Evolutionary conservation across 2,329 filamentous ascomycete genomes (phyloP).

Genomic region (Rutstroemia sp.): DNA sequence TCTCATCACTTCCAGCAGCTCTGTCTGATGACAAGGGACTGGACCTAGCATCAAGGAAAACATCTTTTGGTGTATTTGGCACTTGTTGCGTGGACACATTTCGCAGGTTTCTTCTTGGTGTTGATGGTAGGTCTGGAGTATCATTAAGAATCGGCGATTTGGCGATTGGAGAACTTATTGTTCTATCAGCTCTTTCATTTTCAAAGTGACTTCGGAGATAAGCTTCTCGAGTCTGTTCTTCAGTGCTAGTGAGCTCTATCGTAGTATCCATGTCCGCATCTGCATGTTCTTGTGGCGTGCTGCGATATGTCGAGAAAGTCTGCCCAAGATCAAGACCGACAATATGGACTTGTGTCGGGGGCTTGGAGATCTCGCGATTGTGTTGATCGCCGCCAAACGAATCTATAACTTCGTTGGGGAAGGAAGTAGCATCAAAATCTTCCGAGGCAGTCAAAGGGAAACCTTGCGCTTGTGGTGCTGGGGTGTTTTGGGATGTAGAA

Average conservation of each 20-base stretch:
- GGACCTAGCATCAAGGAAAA: conserved; percentile 42
- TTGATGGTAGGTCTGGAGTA: not conserved
- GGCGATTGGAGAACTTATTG: not conserved
- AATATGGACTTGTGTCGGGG: conserved; percentile 20
- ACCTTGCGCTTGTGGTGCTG: not conserved
- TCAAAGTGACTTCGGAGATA: not conserved
- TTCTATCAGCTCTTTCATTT: not conserved
- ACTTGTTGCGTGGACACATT: not conserved
- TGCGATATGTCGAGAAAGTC: conserved; percentile 16
- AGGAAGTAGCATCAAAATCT: conserved; percentile 24
- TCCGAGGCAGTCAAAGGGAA: conserved; percentile 16
- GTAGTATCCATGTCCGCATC: not conserved
- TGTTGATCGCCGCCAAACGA: not conserved
- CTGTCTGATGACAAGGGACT: conserved; percentile 33
- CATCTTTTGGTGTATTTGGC: conserved; percentile 5
- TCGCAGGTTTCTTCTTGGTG: conserved; percentile 7
- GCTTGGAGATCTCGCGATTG: conserved; percentile 6
- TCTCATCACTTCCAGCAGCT: conserved; percentile 11
- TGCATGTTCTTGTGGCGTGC: not conserved
- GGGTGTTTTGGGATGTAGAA: not conserved
- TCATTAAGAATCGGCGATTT: not conserved
- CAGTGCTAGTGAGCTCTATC: conserved; percentile 3
- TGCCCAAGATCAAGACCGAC: conserved; percentile 10
- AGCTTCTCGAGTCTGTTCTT: conserved; percentile 3
- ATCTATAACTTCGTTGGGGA: conserved; percentile 7